phyloP scores from a whole-genome alignment of 2,329 filamentous ascomycete species.

The Fusarium caatingaense region DNA sequence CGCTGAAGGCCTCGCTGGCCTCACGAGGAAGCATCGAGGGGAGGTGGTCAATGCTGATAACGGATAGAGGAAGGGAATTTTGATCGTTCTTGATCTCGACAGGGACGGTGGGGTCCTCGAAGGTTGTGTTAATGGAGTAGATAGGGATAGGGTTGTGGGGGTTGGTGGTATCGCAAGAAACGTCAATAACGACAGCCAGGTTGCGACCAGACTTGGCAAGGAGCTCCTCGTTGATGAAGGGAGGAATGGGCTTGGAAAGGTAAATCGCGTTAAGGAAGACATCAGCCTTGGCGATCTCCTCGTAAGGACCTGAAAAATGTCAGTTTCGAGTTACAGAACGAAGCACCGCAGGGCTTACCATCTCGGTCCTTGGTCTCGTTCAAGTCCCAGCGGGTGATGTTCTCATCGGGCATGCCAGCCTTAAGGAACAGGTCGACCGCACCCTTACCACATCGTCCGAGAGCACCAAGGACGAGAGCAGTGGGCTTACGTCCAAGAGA shows the following conservation, averaged over 20 bases:
- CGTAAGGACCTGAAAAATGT: constrained; percentile 65
- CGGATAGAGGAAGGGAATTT: constrained; percentile 70
- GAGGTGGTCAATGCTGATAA: constrained; percentile 90
- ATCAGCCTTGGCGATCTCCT: constrained; percentile 79
- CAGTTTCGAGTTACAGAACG: background rate
- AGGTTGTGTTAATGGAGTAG: constrained; percentile 87
- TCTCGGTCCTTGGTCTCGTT: constrained; percentile 74
- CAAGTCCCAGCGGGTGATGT: constrained; percentile 75
- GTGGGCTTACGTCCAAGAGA: constrained; percentile 75
- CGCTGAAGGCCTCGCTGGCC: constrained; percentile 85
- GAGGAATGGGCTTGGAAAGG: constrained; percentile 76
- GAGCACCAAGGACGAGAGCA: constrained; percentile 85
- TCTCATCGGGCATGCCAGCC: constrained; percentile 64
- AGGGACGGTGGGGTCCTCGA: constrained; percentile 85
- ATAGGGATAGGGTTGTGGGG: constrained; percentile 79
- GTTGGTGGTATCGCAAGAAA: constrained; percentile 80
- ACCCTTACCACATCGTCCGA: constrained; percentile 86
- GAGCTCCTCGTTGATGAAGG: constrained; percentile 81
- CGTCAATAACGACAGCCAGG: constrained; percentile 84
- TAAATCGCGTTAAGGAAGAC: constrained; percentile 86
- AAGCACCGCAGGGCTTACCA: constrained; percentile 54
- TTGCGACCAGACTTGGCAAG: constrained; percentile 72
- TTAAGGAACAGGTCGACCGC: constrained; percentile 83
- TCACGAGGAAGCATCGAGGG: constrained; percentile 87
- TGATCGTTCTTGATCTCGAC: constrained; percentile 69